A percentile compares a stretch with the other conserved stretches of the same genome.
phyloP scores from a whole-genome alignment of 768 basidiomycete species.

The Suillus lakei region DNA sequence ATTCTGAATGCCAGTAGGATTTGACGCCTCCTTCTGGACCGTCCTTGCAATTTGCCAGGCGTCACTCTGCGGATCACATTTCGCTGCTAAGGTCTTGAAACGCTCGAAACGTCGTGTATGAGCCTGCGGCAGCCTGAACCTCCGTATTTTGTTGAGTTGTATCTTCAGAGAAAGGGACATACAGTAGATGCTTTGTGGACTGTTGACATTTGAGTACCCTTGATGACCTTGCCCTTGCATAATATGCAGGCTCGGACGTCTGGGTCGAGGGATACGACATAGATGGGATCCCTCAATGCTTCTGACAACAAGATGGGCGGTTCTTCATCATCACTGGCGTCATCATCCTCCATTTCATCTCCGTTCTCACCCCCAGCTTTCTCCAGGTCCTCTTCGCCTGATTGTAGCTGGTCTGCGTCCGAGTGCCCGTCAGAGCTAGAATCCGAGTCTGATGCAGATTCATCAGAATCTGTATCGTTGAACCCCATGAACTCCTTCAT shows the following conservation, averaged over 20 bases:
- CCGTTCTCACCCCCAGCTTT: slow-evolving; percentile 32
- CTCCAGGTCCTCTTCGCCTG: slow-evolving; percentile 20
- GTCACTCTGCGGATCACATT: slow-evolving; percentile 47
- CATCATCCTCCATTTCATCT: slow-evolving; percentile 27
- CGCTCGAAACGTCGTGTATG: slow-evolving; percentile 65
- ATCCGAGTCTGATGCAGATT: slow-evolving; percentile 58
- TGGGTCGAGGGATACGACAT: slow-evolving; percentile 58
- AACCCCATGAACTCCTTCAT: slow-evolving; percentile 67
- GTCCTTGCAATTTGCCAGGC: slow-evolving; percentile 48
- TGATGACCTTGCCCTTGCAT: slow-evolving; percentile 77
- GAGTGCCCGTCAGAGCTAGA: slow-evolving; percentile 33
- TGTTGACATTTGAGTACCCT: slow-evolving; percentile 57
- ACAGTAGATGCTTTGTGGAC: slow-evolving; percentile 68
- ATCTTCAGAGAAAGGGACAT: slow-evolving; percentile 39
- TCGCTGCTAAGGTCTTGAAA: slow-evolving; percentile 47
- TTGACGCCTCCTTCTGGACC: slow-evolving; percentile 12
- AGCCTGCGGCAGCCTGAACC: slow-evolving; percentile 44
- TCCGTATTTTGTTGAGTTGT: slow-evolving; percentile 4
- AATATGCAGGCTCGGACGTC: slow-evolving; percentile 63
- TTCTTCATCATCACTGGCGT: slow-evolving; percentile 34
- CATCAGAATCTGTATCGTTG: slow-evolving; percentile 78
- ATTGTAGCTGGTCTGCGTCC: slow-evolving; percentile 21
- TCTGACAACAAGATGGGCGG: slow-evolving; percentile 58
- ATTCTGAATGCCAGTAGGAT: neutral
- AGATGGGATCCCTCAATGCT: slow-evolving; percentile 68